These are phyloP conservation scores for Penicillium nucicola DNA, from an alignment of 495 filamentous ascomycete genomes.

Conservation along the genomic window DNA sequence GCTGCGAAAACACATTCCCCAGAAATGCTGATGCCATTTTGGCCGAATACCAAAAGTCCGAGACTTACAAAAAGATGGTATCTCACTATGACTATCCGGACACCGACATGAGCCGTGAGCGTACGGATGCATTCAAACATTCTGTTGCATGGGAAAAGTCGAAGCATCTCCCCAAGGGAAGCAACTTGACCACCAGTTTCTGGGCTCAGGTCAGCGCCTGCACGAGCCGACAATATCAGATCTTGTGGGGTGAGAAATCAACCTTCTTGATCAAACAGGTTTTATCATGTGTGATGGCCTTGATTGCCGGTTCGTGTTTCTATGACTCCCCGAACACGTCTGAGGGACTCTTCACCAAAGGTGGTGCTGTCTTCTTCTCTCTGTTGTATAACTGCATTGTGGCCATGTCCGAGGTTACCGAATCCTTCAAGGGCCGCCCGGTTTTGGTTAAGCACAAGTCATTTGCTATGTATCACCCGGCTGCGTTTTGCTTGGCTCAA, in stretches of 20 bases:
- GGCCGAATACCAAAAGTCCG: conserved; percentile 36
- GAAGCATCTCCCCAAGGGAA: conserved; percentile 31
- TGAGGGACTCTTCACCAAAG: conserved; percentile 48
- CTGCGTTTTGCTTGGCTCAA: conserved; percentile 66
- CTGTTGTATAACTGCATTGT: conserved; percentile 70
- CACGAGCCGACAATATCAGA: conserved; percentile 51
- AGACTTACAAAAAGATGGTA: conserved; percentile 27
- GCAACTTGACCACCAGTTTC: conserved; percentile 56
- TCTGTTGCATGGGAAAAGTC: conserved; percentile 40
- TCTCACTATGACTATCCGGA: conserved; percentile 48
- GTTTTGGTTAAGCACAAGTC: conserved; percentile 72
- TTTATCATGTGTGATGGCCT: conserved; percentile 29
- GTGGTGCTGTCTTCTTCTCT: conserved; percentile 61
- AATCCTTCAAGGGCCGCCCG: conserved; percentile 64
- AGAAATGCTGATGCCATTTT: conserved; percentile 39
- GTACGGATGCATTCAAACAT: conserved; percentile 46
- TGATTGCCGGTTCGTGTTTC: conserved; percentile 39
- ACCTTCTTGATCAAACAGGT: conserved; percentile 57
- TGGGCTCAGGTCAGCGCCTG: conserved; percentile 52
- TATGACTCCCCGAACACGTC: conserved; percentile 34
- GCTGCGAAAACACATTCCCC: conserved; percentile 44
- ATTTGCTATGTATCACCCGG: conserved; percentile 71
- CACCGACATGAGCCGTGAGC: conserved; percentile 34
- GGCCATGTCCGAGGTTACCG: conserved; percentile 66
- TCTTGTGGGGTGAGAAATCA: conserved; percentile 57